These are phyloP conservation scores for Sphaerobolus stellatus DNA, from an alignment of 1,284 basidiomycete genomes.

Conservation along the genomic window DNA sequence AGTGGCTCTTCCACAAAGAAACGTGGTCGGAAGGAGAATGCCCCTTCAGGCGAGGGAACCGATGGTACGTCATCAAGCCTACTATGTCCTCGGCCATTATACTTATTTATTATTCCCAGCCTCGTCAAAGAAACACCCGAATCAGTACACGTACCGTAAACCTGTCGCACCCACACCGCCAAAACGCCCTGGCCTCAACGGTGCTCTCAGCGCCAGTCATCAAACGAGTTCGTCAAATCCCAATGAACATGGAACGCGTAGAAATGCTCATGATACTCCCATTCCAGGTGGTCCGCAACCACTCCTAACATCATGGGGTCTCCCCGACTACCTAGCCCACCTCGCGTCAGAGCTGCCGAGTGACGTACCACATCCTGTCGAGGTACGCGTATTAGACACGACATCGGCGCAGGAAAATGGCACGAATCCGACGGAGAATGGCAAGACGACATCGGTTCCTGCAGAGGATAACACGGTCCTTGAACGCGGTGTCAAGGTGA, in stretches of 20 bases:
- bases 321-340: slow-evolving; percentile 93
- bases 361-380: slow-evolving; percentile 70
- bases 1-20: slow-evolving; percentile 1
- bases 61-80: slow-evolving; percentile 50
- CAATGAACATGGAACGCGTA: slow-evolving; percentile 47
- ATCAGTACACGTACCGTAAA: slow-evolving; percentile 58
- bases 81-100: not conserved
- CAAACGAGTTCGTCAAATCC: slow-evolving; percentile 19
- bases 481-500: slow-evolving; percentile 89
- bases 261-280: slow-evolving; percentile 33
- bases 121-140: slow-evolving; percentile 41
- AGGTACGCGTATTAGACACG: slow-evolving; percentile 51
- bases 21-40: slow-evolving; percentile 35
- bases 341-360: slow-evolving; percentile 84
- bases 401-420: slow-evolving; percentile 5
- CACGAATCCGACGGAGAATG: slow-evolving; percentile 18
- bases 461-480: slow-evolving; percentile 27
- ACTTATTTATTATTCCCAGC: slow-evolving; percentile 1
- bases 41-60: slow-evolving; percentile 52
- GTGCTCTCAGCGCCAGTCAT: slow-evolving; percentile 10
- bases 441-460: slow-evolving; percentile 19
- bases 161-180: slow-evolving; percentile 19
- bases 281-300: slow-evolving; percentile 53
- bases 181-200: slow-evolving; percentile 23
- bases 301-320: slow-evolving; percentile 78